Evolutionary conservation across 2,329 filamentous ascomycete species (phyloP), one percentile per base, ranked within the genome.

Genomic region (Venturia asperata): DNA sequence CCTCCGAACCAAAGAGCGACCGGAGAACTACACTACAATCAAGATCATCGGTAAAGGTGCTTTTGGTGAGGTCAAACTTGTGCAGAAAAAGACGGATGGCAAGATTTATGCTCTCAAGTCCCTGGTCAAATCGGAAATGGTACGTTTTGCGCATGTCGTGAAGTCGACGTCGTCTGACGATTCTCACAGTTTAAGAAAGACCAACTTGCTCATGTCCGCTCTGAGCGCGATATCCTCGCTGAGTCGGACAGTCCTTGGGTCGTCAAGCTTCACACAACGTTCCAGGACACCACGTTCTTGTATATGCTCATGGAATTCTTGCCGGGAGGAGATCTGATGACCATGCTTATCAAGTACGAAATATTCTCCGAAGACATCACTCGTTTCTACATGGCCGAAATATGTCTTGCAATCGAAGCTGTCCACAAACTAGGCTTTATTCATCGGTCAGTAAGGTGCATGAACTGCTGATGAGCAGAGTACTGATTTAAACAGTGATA

Each of bases 241-340:
- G 95, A 99, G 77, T 96, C 93, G n/a, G 94, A 99, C 82, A 97
- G 94, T 74, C 93, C 94, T 5, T 99, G 94, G 94, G 91, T 99
- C 19, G 94, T 99, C 72, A 99, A 97, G 82, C 86, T 99, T 68
- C 96, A 91, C 80, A 97, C 94, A 15, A 97, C 94, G 0, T 99
- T 99, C 82, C 94, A 99, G 78, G 94, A 99, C 75, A 84, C 85
- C 58, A 93, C 94, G 70, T 99, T 97, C 80, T 82, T 99, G 43
- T 99, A 99, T 81, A 94, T 99, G 88, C 83, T 99, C 67, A 99
- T 99, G 94, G 94, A 99, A 78, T 99, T 97, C 78, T 84, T 99
- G 76, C 94, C 94, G 9, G 94, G 94, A 77, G 94, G 94, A 77
- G 94, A 99, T 80, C 78, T 99, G 76, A 99, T 99, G 94, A 99